These are phyloP conservation scores for Populus hybrid DNA, from an alignment of 441 rosid species.

Conservation along the genomic window DNA sequence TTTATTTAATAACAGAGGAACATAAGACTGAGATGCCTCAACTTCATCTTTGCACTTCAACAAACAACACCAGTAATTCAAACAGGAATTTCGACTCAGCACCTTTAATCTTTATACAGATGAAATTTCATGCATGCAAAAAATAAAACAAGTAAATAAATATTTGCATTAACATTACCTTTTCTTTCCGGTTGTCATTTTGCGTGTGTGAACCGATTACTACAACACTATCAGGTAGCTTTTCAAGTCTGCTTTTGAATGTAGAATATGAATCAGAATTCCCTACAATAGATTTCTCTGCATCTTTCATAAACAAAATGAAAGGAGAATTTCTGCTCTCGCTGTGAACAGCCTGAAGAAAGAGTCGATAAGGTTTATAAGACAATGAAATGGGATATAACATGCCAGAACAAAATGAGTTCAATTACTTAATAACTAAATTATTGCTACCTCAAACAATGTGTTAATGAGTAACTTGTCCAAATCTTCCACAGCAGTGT, in stretches of 20 bases:
- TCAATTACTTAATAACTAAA: background rate
- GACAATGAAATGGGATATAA: slow-evolving; percentile 12
- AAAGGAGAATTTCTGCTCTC: slow-evolving; percentile 71
- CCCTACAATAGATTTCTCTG: slow-evolving; percentile 74
- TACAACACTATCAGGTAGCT: slow-evolving; percentile 64
- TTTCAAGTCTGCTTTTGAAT: slow-evolving; percentile 62
- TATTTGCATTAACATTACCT: slow-evolving; percentile 35
- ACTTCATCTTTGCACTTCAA: background rate
- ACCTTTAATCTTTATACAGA: background rate
- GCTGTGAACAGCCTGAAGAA: slow-evolving; percentile 44
- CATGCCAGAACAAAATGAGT: slow-evolving; percentile 10
- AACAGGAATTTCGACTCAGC: too few species aligned
- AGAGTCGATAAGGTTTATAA: slow-evolving; percentile 14
- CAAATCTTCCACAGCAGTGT: slow-evolving; percentile 45
- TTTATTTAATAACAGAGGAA: background rate
- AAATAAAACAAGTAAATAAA: background rate
- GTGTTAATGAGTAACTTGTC: slow-evolving; percentile 62
- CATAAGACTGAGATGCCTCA: background rate
- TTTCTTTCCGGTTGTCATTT: slow-evolving; percentile 67
- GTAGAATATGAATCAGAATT: slow-evolving; percentile 54
- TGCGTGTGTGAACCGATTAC: slow-evolving; percentile 71
- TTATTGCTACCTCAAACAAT: slow-evolving; percentile 57
- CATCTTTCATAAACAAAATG: slow-evolving; percentile 76
- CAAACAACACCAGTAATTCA: background rate
- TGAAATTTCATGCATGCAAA: background rate